phyloP scores from a whole-genome alignment of 1,284 basidiomycete species.

The Leccinum discolor region DNA sequence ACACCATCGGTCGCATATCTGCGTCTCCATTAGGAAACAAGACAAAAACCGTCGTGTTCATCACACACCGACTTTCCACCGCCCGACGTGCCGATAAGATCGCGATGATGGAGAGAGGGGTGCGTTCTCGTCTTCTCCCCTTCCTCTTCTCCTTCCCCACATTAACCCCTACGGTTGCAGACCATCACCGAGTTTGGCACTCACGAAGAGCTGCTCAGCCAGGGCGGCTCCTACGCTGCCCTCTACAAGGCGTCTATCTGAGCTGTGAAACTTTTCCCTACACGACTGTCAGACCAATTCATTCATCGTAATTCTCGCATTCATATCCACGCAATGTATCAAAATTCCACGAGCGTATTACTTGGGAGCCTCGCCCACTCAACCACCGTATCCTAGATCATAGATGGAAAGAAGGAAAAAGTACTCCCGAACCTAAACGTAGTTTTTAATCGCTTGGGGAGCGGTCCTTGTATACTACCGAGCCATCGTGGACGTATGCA shows the following conservation, averaged over 20 bases:
- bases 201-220: conserved; percentile 69
- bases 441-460: conserved; percentile 47
- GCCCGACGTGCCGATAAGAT: conserved; percentile 81
- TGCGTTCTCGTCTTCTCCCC: conserved; percentile 37
- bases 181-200: conserved; percentile 80
- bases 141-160: conserved; percentile 12
- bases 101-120: conserved; percentile 84
- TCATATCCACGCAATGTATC: conserved; percentile 31
- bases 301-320: conserved; percentile 10
- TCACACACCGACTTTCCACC: conserved; percentile 81
- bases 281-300: conserved; percentile 9
- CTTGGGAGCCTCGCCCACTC: conserved; percentile 16
- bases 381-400: conserved; percentile 25
- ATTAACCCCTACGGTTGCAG: conserved; percentile 38
- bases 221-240: conserved; percentile 65
- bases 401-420: conserved; percentile 13
- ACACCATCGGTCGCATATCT: conserved; percentile 66
- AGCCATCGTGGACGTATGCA: conserved; percentile 62
- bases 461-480: conserved; percentile 66
- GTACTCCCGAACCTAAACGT: conserved; percentile 22
- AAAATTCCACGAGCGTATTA: conserved; percentile 20
- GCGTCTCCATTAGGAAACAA: conserved; percentile 52
- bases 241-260: conserved; percentile 70
- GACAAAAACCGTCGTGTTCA: conserved; percentile 78
- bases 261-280: conserved; percentile 13